Conservation (phyloP, 2,329 filamentous ascomycete genomes). For the Phialophora expanda region DNA sequence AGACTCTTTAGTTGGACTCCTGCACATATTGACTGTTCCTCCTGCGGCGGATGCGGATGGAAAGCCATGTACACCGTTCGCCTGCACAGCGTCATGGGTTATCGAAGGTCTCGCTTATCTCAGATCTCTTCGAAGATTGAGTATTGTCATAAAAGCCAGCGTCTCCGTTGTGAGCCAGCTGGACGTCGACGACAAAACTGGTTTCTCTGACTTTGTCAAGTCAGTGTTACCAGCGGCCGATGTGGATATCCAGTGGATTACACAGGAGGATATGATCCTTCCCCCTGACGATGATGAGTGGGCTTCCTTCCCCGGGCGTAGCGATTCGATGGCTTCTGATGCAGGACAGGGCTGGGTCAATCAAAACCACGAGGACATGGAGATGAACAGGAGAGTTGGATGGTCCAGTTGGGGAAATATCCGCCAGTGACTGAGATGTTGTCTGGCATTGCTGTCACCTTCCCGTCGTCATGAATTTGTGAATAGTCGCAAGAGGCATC, state of each 20-base stretch:
- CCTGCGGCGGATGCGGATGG: background rate
- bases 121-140: conserved; percentile 21
- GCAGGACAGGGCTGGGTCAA: background rate
- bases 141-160: conserved; percentile 19
- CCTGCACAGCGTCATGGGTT: conserved; percentile 20
- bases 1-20: conserved; percentile 20
- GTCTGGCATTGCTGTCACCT: conserved; percentile 12
- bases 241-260: conserved; percentile 16
- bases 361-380: background rate
- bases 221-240: background rate
- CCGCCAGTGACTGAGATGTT: background rate
- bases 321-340: conserved; percentile 1
- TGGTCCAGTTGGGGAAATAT: conserved; percentile 8
- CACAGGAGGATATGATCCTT: conserved; percentile 5
- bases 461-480: conserved; percentile 60
- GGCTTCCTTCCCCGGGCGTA: conserved; percentile 6
- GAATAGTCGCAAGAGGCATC: conserved; percentile 54
- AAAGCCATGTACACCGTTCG: conserved; percentile 1
- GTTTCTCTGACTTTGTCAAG: conserved; percentile 4
- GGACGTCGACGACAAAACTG: background rate
- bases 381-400: background rate
- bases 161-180: conserved; percentile 12
- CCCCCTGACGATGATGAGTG: conserved; percentile 14
- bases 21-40: conserved; percentile 16
- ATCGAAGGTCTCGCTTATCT: conserved; percentile 19